phyloP scores from a whole-genome alignment of 2,329 filamentous ascomycete species.

The Apiospora sp. region DNA sequence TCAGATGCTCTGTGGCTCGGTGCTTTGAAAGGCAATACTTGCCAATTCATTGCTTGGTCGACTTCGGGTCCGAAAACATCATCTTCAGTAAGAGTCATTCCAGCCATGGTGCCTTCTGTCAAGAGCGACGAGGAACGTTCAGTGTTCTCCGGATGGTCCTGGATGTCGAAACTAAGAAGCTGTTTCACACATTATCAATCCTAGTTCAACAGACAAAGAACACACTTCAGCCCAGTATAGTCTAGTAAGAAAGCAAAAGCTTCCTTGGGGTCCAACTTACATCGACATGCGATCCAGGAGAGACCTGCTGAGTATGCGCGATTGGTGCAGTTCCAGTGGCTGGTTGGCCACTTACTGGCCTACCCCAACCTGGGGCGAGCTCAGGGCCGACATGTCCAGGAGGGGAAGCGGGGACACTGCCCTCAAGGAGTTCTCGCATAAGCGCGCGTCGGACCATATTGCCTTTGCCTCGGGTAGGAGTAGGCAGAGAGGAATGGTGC shows the following conservation, averaged over 20 bases:
- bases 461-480: not conserved
- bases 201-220: not conserved
- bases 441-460: not conserved
- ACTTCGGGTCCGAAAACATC: not conserved
- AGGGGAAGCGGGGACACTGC: not conserved
- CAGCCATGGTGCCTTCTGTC: not conserved
- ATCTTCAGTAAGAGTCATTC: not conserved
- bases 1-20: not conserved
- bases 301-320: not conserved
- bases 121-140: not conserved
- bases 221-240: accelerated
- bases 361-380: not conserved
- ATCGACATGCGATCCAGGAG: not conserved
- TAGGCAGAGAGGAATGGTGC: not conserved
- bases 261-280: not conserved
- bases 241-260: not conserved
- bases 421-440: not conserved
- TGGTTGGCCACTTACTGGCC: not conserved
- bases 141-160: not conserved
- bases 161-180: not conserved
- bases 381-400: not conserved
- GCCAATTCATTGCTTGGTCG: not conserved
- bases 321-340: not conserved
- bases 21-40: too few relatives aligned
- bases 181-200: not conserved